Conservation (phyloP, 2,329 filamentous ascomycete species). For the Colletotrichum godetiae region DNA sequence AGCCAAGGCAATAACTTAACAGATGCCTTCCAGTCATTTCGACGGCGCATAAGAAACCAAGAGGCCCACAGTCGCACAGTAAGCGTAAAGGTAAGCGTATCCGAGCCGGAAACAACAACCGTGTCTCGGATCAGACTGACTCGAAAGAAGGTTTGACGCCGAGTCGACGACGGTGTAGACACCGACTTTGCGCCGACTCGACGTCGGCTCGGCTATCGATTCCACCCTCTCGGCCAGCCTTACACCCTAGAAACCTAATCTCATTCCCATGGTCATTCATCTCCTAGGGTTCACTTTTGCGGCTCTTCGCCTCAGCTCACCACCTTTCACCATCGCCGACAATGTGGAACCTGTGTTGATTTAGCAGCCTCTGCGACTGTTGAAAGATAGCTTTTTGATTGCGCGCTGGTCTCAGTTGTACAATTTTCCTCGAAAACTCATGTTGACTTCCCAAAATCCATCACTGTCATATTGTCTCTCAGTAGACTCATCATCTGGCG, state of each 20-base stretch:
- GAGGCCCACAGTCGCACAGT: not conserved
- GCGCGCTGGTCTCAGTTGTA: slow-evolving; percentile 16
- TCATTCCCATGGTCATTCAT: not conserved
- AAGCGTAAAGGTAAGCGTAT: not conserved
- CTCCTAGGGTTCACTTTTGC: not conserved
- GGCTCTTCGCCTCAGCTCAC: not conserved
- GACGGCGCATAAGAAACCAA: not conserved
- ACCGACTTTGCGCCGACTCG: not conserved
- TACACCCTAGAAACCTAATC: not conserved
- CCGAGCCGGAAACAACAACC: not conserved
- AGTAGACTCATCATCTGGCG: not conserved
- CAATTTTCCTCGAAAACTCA: not conserved
- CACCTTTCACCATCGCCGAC: slow-evolving; percentile 2
- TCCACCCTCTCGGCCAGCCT: not conserved
- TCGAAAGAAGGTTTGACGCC: not conserved
- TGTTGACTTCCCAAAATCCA: not conserved
- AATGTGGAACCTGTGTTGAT: not conserved
- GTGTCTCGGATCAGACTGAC: not conserved
- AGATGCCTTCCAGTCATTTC: not conserved
- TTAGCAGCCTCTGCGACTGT: slow-evolving; percentile 1
- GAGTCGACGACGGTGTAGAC: not conserved
- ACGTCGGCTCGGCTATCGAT: not conserved
- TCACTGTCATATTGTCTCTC: not conserved
- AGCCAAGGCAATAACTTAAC: not conserved
- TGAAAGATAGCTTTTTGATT: slow-evolving; percentile 12